A percentile compares a stretch with the other conserved stretches of the same genome.
Evolutionary conservation across 257 asterid species (phyloP).

Genomic region (Solanum stenotomum): DNA sequence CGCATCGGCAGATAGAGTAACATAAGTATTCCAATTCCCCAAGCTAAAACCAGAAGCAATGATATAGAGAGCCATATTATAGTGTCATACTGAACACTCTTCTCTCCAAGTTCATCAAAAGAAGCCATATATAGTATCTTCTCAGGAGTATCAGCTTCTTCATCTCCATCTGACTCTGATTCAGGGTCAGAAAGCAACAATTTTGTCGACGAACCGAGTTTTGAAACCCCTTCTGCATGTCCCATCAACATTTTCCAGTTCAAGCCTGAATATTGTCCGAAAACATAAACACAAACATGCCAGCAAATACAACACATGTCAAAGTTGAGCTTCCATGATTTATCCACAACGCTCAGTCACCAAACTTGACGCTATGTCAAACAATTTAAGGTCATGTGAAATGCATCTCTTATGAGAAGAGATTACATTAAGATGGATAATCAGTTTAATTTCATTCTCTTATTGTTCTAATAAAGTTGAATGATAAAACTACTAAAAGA

Average conservation of each 20-base stretch:
- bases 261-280: background rate
- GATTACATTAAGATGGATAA: background rate
- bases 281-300: background rate
- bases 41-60: conserved; percentile 54
- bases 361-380: background rate
- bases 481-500: background rate
- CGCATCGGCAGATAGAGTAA: conserved; percentile 53
- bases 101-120: conserved; percentile 44
- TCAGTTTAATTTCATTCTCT: background rate
- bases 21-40: conserved; percentile 70
- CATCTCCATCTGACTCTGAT: conserved; percentile 39
- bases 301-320: background rate
- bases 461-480: background rate
- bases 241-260: conserved; percentile 41
- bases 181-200: conserved; percentile 44
- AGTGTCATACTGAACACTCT: conserved; percentile 44
- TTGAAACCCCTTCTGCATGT: conserved; percentile 32
- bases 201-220: conserved; percentile 21
- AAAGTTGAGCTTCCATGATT: background rate
- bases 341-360: background rate
- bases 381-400: background rate
- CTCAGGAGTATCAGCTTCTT: conserved; percentile 25
- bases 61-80: conserved; percentile 67
- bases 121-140: conserved; percentile 44
- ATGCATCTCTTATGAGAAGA: background rate